A percentile compares a stretch with the other conserved stretches of the same genome.
These are phyloP conservation scores for Fusarium sp. DNA, from an alignment of 2,329 filamentous ascomycete genomes.

Conservation along the genomic window DNA sequence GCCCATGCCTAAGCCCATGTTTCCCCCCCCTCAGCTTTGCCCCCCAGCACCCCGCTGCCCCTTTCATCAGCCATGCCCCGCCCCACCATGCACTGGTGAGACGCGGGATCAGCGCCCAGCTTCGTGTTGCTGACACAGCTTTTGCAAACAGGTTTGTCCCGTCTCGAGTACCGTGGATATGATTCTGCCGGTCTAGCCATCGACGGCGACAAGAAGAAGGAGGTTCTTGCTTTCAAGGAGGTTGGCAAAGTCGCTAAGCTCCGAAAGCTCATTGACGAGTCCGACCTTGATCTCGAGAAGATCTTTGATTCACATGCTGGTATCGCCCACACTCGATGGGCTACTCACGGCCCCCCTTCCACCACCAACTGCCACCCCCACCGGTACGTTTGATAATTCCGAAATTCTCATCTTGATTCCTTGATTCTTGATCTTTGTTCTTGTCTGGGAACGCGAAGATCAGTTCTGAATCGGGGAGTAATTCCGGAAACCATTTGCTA, in stretches of 20 bases:
- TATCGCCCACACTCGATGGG: slow-evolving; percentile 99
- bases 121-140: slow-evolving; percentile 46
- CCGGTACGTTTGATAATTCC: slow-evolving; percentile 69
- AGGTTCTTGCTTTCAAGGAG: slow-evolving; percentile 98
- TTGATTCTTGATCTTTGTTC: not conserved
- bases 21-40: slow-evolving; percentile 31
- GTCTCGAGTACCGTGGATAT: slow-evolving; percentile 98
- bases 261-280: slow-evolving; percentile 88
- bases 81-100: slow-evolving; percentile 43
- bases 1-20: too few species aligned
- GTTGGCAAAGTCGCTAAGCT: slow-evolving; percentile 99
- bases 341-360: slow-evolving; percentile 94
- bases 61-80: slow-evolving; percentile 39
- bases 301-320: slow-evolving; percentile 97
- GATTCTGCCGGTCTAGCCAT: slow-evolving; percentile 96
- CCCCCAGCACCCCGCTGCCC: slow-evolving; percentile 31
- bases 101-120: slow-evolving; percentile 39
- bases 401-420: not conserved
- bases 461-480: slow-evolving; percentile 1
- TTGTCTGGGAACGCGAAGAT: slow-evolving; percentile 9
- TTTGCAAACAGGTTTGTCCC: slow-evolving; percentile 78
- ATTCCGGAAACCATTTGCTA: slow-evolving; percentile 23
- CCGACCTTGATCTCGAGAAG: slow-evolving; percentile 87
- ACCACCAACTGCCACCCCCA: slow-evolving; percentile 98
- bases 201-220: slow-evolving; percentile 98